phyloP scores from a whole-genome alignment of 225 moss, liverwort and hornwort genomes.

The Bryum argenteum region DNA sequence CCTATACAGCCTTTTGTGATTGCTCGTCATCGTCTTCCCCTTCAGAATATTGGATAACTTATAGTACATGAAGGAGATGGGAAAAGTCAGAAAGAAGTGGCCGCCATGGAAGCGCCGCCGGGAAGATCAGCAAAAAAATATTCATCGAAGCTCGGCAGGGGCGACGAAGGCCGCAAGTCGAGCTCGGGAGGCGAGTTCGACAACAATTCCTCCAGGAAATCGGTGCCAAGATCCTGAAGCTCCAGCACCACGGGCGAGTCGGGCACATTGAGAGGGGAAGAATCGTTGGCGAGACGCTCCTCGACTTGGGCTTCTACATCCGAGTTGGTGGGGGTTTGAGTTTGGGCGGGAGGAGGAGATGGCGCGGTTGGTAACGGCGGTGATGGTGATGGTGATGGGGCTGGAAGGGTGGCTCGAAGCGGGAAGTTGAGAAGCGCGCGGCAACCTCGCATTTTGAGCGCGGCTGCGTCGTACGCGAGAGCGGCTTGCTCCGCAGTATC shows the following conservation, averaged over 20 bases:
- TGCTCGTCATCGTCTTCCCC: constrained; percentile 5
- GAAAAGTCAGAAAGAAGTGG: constrained; percentile 22
- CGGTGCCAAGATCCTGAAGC: constrained; percentile 49
- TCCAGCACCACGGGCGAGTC: constrained; percentile 41
- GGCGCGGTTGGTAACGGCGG: background rate
- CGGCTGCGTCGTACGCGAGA: constrained; percentile 55
- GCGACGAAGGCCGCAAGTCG: constrained; percentile 31
- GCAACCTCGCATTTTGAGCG: constrained; percentile 60
- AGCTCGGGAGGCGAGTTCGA: constrained; percentile 39
- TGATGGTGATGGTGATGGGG: background rate
- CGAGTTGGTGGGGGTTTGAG: constrained; percentile 18
- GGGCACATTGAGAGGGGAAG: constrained; percentile 13
- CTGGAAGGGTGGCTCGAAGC: constrained; percentile 31
- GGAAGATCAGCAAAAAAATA: constrained; percentile 34
- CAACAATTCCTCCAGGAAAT: constrained; percentile 50
- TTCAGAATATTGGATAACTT: constrained; percentile 16
- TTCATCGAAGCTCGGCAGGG: constrained; percentile 37
- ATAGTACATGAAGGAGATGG: constrained; percentile 30
- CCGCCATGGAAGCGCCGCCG: constrained; percentile 17
- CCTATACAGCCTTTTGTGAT: constrained; percentile 8
- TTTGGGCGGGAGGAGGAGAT: constrained; percentile 16
- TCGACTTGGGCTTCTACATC: background rate
- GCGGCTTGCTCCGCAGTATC: constrained; percentile 60
- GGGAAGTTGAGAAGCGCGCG: constrained; percentile 64
- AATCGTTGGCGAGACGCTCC: constrained; percentile 16